Conservation (phyloP, 768 basidiomycete species). For the Leccinum barrowsii region DNA sequence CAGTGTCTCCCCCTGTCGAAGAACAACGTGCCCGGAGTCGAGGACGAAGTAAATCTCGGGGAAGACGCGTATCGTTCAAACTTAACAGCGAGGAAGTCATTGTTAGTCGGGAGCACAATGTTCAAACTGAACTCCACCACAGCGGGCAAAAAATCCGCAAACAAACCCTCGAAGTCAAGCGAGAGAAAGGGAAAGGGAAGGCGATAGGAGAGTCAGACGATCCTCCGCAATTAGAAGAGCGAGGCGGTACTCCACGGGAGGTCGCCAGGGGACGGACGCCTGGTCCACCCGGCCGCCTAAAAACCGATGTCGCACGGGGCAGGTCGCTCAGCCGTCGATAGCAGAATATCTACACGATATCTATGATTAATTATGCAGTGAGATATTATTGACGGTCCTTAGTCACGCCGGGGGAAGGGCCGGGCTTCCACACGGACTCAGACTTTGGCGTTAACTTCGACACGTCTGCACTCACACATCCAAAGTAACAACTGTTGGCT, state of each 20-base stretch:
- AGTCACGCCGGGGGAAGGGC: not conserved
- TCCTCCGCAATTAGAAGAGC: slow-evolving; percentile 13
- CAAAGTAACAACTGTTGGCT: not conserved
- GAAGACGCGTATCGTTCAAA: slow-evolving; percentile 56
- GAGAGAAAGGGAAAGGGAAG: slow-evolving; percentile 17
- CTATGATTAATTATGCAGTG: slow-evolving; percentile 8
- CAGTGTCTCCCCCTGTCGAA: slow-evolving; percentile 35
- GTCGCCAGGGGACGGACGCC: slow-evolving; percentile 25
- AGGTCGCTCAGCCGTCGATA: slow-evolving; percentile 24
- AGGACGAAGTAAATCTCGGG: slow-evolving; percentile 49
- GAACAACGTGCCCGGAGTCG: slow-evolving; percentile 36
- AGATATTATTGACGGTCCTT: slow-evolving; percentile 3
- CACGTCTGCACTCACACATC: slow-evolving; percentile 3
- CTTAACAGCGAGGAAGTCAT: slow-evolving; percentile 30
- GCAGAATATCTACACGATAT: slow-evolving; percentile 6
- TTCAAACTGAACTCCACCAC: slow-evolving; percentile 4
- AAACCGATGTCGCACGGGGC: slow-evolving; percentile 14
- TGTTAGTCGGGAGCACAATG: slow-evolving; percentile 3
- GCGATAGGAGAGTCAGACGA: not conserved
- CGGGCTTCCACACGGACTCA: not conserved
- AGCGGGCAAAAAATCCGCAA: slow-evolving; percentile 6
- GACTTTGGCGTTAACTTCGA: slow-evolving; percentile 4
- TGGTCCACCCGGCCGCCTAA: slow-evolving; percentile 20
- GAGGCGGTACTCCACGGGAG: slow-evolving; percentile 8
- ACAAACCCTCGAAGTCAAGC: slow-evolving; percentile 9